Evolutionary conservation across 1,284 basidiomycete species (phyloP).

Genomic region (Inonotus hispidus): DNA sequence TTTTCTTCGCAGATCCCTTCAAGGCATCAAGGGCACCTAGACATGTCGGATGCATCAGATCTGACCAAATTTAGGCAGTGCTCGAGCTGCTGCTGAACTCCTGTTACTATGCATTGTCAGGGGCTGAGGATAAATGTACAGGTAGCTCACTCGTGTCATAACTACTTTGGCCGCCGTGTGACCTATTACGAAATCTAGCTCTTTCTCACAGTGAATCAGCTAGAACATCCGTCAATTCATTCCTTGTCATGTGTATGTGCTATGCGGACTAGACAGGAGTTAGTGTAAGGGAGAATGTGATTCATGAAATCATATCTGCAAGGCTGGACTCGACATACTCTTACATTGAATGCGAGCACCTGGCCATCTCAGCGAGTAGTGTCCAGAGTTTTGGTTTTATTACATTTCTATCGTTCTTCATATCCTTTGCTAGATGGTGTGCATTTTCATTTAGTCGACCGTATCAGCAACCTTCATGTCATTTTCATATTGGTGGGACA

Average conservation of each 20-base stretch:
- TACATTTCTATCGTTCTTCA: background rate
- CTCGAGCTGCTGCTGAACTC: background rate
- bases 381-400: background rate
- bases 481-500: background rate
- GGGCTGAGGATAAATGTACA: background rate
- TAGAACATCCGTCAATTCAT: background rate
- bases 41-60: background rate
- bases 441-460: background rate
- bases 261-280: background rate
- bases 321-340: background rate
- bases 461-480: background rate
- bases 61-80: background rate
- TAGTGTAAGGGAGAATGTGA: too few relatives aligned
- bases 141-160: background rate
- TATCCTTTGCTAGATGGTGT: background rate
- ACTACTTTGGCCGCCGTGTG: background rate
- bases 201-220: background rate
- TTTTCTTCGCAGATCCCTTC: constrained; percentile 18
- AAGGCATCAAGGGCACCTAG: constrained; percentile 14
- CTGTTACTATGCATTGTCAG: background rate
- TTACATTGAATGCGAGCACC: background rate
- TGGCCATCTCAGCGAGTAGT: background rate
- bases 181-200: background rate
- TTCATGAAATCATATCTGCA: background rate
- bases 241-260: background rate